Evolutionary conservation across 2,329 filamentous ascomycete species (phyloP).

Genomic region (Arthrobotrys sphaeroides): DNA sequence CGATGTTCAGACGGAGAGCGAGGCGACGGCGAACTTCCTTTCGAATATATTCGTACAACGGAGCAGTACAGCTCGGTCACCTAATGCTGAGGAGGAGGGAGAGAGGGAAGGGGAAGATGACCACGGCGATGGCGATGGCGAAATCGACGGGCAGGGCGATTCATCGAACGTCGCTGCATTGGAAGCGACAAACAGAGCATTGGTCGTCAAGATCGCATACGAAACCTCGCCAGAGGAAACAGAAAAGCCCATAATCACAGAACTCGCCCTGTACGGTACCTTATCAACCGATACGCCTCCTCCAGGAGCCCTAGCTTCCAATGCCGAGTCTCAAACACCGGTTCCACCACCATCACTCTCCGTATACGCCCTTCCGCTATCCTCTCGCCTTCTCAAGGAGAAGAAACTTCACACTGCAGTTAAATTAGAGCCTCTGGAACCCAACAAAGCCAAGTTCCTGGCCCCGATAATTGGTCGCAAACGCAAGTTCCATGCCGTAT

Average conservation of each 20-base stretch:
- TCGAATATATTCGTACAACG: conserved; percentile 36
- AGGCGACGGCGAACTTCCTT: conserved; percentile 34
- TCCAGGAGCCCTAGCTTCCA: neutral
- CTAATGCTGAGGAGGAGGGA: neutral
- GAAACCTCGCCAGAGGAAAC: conserved; percentile 31
- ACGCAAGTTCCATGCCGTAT: conserved; percentile 36
- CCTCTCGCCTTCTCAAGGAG: conserved; percentile 40
- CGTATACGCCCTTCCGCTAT: conserved; percentile 47
- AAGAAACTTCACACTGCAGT: conserved; percentile 33
- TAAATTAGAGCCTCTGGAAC: conserved; percentile 34
- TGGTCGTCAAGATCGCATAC: conserved; percentile 39
- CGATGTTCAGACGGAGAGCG: conserved; percentile 38
- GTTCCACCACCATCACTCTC: conserved; percentile 9
- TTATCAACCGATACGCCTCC: conserved; percentile 2
- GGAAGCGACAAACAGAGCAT: conserved; percentile 6
- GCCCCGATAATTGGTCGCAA: conserved; percentile 44
- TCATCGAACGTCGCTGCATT: neutral
- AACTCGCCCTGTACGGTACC: conserved; percentile 43
- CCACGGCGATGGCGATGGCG: neutral
- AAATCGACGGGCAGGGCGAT: too few relatives aligned
- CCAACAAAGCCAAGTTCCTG: conserved; percentile 30
- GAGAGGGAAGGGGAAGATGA: neutral
- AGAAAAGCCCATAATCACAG: conserved; percentile 45
- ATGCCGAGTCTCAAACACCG: conserved; percentile 1
- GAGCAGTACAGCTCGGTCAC: neutral